Percentiles rank a stretch among this genome's conserved stretches.
These are phyloP conservation scores for Exophiala sp. DNA, from an alignment of 2,329 filamentous ascomycete genomes.

Conservation along the genomic window DNA sequence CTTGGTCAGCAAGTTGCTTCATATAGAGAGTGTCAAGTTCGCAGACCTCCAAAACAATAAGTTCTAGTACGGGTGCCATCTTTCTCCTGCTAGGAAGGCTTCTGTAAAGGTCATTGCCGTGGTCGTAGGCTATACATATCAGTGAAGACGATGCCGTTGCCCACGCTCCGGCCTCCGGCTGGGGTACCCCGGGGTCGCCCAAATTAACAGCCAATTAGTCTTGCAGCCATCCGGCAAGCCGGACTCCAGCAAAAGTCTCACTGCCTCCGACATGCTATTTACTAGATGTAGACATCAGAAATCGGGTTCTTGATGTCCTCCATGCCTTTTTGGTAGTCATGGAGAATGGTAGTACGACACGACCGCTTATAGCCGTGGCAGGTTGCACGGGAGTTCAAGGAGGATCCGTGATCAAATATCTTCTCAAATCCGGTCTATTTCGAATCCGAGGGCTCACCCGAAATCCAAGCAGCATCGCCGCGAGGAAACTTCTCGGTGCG, in stretches of 20 bases:
- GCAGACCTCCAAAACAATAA: not conserved
- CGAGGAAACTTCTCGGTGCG: not conserved
- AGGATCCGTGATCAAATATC: not conserved
- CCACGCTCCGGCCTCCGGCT: not conserved
- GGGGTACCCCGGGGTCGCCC: not conserved
- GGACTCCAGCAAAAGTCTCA: too few relatives aligned
- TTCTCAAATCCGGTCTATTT: not conserved
- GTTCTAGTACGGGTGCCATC: not conserved
- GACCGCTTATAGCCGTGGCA: not conserved
- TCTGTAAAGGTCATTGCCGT: too few relatives aligned
- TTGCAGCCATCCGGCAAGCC: not conserved
- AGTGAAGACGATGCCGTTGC: too few relatives aligned
- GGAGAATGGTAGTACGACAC: not conserved
- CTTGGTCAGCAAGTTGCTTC: not conserved
- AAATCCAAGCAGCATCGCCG: not conserved
- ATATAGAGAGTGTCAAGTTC: not conserved
- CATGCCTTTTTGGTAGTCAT: not conserved
- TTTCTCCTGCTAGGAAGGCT: not conserved
- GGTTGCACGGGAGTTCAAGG: not conserved
- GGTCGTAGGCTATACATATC: too few relatives aligned
- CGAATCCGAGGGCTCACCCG: not conserved
- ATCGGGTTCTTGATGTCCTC: too few relatives aligned
- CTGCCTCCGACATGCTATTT: too few relatives aligned
- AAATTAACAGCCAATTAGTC: not conserved
- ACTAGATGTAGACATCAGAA: too few relatives aligned